phyloP scores from a whole-genome alignment of 257 asterid genomes.

The Lantana camara region DNA sequence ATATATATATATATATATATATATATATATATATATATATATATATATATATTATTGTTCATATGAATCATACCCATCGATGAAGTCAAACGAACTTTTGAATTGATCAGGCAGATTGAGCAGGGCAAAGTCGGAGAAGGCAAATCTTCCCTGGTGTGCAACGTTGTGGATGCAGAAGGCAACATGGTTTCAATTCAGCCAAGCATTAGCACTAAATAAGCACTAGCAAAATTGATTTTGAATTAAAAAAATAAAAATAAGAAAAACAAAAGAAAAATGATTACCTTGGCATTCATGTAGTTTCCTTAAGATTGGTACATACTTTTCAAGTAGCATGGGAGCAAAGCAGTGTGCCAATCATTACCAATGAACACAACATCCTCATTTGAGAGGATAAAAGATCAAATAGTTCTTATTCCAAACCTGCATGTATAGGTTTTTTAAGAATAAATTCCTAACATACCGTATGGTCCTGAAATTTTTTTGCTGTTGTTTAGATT shows the following conservation, averaged over 20 bases:
- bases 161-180: constrained; percentile 98
- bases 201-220: not conserved
- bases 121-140: constrained; percentile 72
- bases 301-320: constrained; percentile 84
- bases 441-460: not conserved
- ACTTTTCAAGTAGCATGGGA: constrained; percentile 88
- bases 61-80: constrained; percentile 96
- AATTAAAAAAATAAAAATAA: no score
- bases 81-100: constrained; percentile 88
- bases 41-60: constrained; percentile 12
- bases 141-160: constrained; percentile 91
- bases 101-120: constrained; percentile 78
- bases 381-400: constrained; percentile 55
- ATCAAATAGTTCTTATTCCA: constrained; percentile 1
- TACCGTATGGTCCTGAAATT: constrained; percentile 95
- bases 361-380: constrained; percentile 88
- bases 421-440: not conserved
- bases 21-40: no score
- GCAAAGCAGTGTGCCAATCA: constrained; percentile 95
- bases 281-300: constrained; percentile 74
- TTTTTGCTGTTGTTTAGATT: constrained; percentile 59
- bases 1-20: not conserved
- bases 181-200: constrained; percentile 47
- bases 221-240: not conserved
- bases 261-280: no score